These are phyloP conservation scores for Beta corolliflora DNA, from an alignment of 179 eudicot genomes.

Conservation along the genomic window DNA sequence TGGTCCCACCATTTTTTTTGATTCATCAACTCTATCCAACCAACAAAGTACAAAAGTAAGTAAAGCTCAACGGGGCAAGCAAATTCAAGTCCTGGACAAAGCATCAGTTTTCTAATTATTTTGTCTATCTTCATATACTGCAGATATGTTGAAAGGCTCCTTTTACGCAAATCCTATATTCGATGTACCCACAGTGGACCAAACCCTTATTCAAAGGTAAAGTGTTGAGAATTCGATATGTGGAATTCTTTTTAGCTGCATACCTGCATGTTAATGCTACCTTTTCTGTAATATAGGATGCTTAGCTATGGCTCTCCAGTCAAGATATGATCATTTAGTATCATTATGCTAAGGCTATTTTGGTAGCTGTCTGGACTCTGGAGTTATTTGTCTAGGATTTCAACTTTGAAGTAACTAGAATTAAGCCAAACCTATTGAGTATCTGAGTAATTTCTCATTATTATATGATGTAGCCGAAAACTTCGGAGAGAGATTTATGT, in stretches of 20 bases:
- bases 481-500: not conserved
- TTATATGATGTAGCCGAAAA: not conserved
- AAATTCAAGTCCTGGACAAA: not conserved
- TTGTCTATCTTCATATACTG: conserved; percentile 24
- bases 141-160: conserved; percentile 91
- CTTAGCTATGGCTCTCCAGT: not conserved
- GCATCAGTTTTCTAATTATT: not conserved
- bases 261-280: not conserved
- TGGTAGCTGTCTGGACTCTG: not conserved
- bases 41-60: no score
- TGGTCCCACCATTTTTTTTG: not conserved
- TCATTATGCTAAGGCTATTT: not conserved
- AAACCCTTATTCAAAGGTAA: conserved; percentile 68
- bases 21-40: no score
- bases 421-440: not conserved
- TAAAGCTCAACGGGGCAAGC: no score
- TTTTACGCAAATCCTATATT: conserved; percentile 93
- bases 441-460: not conserved
- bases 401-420: not conserved
- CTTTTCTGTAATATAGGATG: not conserved
- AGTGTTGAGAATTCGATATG: no score
- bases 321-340: not conserved
- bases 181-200: conserved; percentile 74
- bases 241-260: no score
- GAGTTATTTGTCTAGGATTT: not conserved